phyloP scores from a whole-genome alignment of 768 basidiomycete species.

The Pleurotus tuber-regium region DNA sequence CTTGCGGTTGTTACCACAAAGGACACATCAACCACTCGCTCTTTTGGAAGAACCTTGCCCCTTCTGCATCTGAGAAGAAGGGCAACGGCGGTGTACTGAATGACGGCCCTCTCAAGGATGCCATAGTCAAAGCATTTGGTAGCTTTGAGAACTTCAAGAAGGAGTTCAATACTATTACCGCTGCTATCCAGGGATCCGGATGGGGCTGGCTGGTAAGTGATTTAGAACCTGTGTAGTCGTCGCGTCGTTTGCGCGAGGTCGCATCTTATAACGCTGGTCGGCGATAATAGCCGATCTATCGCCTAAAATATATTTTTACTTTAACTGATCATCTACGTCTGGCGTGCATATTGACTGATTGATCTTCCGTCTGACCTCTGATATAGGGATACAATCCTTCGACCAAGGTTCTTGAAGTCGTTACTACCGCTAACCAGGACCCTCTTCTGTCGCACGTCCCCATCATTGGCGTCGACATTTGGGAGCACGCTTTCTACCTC shows the following conservation, averaged over 20 bases:
- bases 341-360: too few species aligned
- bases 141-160: conserved; percentile 68
- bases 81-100: conserved; percentile 59
- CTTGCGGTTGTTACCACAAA: conserved; percentile 26
- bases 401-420: conserved; percentile 75
- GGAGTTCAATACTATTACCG: conserved; percentile 83
- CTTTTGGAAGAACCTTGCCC: conserved; percentile 95
- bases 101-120: conserved; percentile 63
- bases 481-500: conserved; percentile 96
- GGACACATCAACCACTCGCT: conserved; percentile 94
- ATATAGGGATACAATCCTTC: conserved; percentile 65
- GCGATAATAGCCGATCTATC: too few species aligned
- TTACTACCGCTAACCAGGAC: conserved; percentile 95
- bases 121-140: conserved; percentile 65
- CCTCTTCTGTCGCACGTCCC: conserved; percentile 75
- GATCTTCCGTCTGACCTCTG: not conserved
- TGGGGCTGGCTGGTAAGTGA: conserved; percentile 97
- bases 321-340: not conserved
- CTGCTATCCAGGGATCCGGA: conserved; percentile 87
- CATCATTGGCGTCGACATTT: conserved; percentile 90
- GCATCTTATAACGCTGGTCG: too few species aligned
- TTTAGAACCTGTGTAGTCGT: not conserved
- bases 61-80: conserved; percentile 47
- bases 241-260: conserved; percentile 16
- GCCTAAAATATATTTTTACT: too few species aligned